Conservation (phyloP, 345 rosid genomes). For the Mercurialis annua region DNA sequence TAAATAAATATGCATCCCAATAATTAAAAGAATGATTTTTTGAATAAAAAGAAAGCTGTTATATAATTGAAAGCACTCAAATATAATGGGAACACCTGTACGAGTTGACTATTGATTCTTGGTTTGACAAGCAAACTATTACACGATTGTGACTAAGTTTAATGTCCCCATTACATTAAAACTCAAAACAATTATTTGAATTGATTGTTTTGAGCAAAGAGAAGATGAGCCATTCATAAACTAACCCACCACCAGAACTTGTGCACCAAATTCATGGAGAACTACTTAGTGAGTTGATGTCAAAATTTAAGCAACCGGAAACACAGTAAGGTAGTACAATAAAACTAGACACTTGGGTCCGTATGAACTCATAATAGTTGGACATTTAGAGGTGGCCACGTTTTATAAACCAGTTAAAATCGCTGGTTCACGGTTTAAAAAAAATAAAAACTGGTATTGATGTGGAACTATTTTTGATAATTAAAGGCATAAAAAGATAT, state of each 20-base stretch:
- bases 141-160: too few relatives aligned
- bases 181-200: neutral
- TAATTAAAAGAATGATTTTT: too few relatives aligned
- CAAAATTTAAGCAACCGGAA: neutral
- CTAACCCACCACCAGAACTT: neutral
- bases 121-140: too few relatives aligned
- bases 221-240: neutral
- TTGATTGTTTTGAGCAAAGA: neutral
- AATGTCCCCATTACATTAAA: neutral
- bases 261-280: neutral
- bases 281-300: neutral
- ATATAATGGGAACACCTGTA: neutral
- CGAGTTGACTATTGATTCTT: neutral
- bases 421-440: too few relatives aligned
- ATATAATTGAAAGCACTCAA: neutral
- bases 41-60: too few relatives aligned
- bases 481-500: too few relatives aligned
- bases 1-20: too few relatives aligned
- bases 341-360: neutral
- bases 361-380: neutral
- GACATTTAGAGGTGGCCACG: too few relatives aligned
- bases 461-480: too few relatives aligned
- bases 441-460: too few relatives aligned
- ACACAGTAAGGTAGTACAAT: neutral
- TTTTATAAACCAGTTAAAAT: too few relatives aligned